These are phyloP conservation scores for Grammothele lineata DNA, from an alignment of 768 basidiomycete species.

Conservation along the genomic window DNA sequence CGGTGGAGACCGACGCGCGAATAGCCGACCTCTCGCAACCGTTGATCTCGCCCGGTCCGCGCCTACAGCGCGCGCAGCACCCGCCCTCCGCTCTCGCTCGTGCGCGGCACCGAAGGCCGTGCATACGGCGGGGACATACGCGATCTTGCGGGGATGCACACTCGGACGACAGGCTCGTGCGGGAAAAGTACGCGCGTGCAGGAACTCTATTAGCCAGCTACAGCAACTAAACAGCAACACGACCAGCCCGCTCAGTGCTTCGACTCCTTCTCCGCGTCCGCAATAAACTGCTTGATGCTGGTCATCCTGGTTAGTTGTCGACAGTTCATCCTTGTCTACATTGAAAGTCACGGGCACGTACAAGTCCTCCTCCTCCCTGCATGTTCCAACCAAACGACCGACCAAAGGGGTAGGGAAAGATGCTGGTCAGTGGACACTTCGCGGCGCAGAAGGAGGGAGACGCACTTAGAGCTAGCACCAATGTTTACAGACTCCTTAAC, in stretches of 20 bases:
- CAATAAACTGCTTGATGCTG: conserved; percentile 78
- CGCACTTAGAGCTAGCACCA: conserved; percentile 66
- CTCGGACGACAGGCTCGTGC: no score
- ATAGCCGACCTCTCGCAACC: conserved; percentile 13
- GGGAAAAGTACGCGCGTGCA: no score
- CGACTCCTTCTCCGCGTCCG: conserved; percentile 78
- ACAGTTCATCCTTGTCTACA: conserved; percentile 24
- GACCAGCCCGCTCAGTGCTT: conserved; percentile 35
- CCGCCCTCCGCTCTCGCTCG: no score
- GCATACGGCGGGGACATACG: no score
- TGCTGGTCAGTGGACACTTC: background rate
- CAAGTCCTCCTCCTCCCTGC: conserved; percentile 84
- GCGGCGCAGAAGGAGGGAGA: conserved; percentile 12
- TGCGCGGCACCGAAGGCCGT: no score
- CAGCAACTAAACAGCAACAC: conserved; percentile 4
- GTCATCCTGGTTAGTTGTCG: conserved; percentile 44
- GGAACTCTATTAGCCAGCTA: conserved; percentile 13
- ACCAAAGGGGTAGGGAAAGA: background rate
- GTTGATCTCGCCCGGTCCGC: conserved; percentile 3
- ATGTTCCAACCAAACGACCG: background rate
- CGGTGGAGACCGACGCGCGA: background rate
- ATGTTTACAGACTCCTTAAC: conserved; percentile 61
- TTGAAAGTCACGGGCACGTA: conserved; percentile 37
- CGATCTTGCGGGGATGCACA: no score
- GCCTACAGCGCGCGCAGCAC: conserved; percentile 6